phyloP scores from a whole-genome alignment of 2,329 filamentous ascomycete genomes.

The Pseudogymnoascus verrucosus region DNA sequence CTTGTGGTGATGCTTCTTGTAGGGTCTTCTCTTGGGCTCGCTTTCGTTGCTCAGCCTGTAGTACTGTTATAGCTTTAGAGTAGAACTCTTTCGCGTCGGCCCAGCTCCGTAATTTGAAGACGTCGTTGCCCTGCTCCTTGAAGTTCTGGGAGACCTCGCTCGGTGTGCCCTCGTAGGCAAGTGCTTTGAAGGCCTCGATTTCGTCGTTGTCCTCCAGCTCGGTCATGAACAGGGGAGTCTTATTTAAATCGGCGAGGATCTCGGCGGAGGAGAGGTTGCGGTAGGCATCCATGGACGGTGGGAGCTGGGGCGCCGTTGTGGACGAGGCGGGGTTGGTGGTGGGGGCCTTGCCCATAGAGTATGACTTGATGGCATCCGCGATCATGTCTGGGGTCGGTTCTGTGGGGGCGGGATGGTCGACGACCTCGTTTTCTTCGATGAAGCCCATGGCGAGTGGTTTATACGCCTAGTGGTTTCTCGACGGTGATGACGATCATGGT shows the following conservation, averaged over 20 bases:
- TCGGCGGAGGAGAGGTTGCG: conserved; percentile 51
- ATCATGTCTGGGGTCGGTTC: background rate
- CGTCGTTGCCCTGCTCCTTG: conserved; percentile 88
- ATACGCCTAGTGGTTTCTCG: background rate
- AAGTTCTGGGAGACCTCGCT: conserved; percentile 77
- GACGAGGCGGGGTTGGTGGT: background rate
- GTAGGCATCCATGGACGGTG: conserved; percentile 50
- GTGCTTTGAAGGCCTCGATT: conserved; percentile 77
- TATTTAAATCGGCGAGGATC: conserved; percentile 56
- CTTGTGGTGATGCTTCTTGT: conserved; percentile 15
- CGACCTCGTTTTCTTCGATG: conserved; percentile 13
- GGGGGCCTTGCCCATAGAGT: conserved; percentile 24
- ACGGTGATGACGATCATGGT: background rate
- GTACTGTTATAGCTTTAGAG: conserved; percentile 69
- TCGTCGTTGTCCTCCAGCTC: conserved; percentile 77
- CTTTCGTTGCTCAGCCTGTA: conserved; percentile 55
- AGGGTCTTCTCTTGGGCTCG: conserved; percentile 32
- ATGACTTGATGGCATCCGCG: conserved; percentile 16
- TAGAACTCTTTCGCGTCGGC: conserved; percentile 87
- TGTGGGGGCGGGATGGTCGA: background rate
- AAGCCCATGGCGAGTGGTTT: conserved; percentile 11
- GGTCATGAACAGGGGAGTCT: conserved; percentile 90
- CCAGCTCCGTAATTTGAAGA: conserved; percentile 66
- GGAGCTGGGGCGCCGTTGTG: conserved; percentile 32
- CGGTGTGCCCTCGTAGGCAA: conserved; percentile 88